Evolutionary conservation across 208 protist species (phyloP).

Genomic region (Angomonas deanei): DNA sequence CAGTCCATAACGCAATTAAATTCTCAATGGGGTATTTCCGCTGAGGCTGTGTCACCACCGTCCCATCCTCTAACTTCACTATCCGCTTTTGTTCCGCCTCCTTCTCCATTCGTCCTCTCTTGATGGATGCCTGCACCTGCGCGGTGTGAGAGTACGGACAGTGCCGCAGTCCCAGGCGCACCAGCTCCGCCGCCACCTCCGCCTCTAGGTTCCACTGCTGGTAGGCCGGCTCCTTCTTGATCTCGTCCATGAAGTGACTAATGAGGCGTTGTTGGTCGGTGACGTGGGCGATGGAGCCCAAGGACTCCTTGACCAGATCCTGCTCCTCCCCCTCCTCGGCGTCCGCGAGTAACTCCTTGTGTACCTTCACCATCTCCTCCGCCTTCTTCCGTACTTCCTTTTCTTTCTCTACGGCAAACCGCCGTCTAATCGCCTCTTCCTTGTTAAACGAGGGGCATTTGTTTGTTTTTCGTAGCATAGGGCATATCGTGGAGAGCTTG

Average conservation of each 20-base stretch:
- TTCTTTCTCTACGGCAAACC: conserved; percentile 48
- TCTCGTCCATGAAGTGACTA: conserved; percentile 38
- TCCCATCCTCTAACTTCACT: not conserved
- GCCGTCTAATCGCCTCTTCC: conserved; percentile 34
- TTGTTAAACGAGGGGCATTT: conserved; percentile 34
- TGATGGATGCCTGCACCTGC: conserved; percentile 25
- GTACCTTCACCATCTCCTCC: conserved; percentile 42
- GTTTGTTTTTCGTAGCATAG: conserved; percentile 17
- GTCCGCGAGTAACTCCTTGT: conserved; percentile 44
- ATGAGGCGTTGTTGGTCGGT: conserved; percentile 12
- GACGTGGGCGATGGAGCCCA: not conserved
- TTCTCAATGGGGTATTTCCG: no score
- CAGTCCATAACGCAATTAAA: conserved; percentile 11
- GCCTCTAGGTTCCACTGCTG: conserved; percentile 73
- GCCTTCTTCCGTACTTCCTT: conserved; percentile 58
- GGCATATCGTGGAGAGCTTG: conserved; percentile 33
- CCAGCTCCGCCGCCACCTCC: conserved; percentile 53
- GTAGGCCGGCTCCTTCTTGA: conserved; percentile 68
- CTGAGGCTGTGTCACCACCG: not conserved
- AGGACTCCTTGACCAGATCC: not conserved
- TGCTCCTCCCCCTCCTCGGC: conserved; percentile 9
- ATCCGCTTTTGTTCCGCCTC: not conserved
- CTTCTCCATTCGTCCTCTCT: conserved; percentile 17
- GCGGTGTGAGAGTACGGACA: conserved; percentile 54
- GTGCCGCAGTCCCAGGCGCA: conserved; percentile 23